Evolutionary conservation across 345 rosid species (phyloP).

Genomic region (Noccaea bulbosa): DNA sequence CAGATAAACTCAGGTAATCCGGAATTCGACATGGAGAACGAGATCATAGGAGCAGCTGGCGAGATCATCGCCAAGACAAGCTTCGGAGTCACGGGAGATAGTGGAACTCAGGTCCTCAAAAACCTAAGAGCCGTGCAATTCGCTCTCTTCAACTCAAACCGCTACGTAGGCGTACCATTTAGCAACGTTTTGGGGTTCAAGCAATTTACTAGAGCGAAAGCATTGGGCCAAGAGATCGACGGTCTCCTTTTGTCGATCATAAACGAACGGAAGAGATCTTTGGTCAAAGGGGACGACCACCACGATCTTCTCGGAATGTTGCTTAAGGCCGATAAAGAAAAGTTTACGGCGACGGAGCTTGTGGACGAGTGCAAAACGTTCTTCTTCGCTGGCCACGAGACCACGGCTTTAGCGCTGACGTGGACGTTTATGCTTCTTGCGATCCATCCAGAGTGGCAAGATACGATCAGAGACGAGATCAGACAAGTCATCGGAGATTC

Average conservation of each 20-base stretch:
- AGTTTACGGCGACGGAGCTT: conserved; percentile 59
- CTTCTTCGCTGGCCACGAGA: conserved; percentile 95
- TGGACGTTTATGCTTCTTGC: conserved; percentile 93
- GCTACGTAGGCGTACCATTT: conserved; percentile 87
- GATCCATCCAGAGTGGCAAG: conserved; percentile 79
- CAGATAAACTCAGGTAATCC: conserved; percentile 52
- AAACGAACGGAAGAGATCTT: conserved; percentile 46
- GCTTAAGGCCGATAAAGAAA: conserved; percentile 50
- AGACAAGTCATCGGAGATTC: conserved; percentile 62
- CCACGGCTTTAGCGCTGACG: conserved; percentile 81
- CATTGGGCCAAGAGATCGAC: conserved; percentile 78
- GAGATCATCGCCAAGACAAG: conserved; percentile 88
- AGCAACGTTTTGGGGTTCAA: conserved; percentile 56
- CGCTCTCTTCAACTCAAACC: conserved; percentile 72
- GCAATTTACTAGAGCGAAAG: conserved; percentile 57
- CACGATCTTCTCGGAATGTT: conserved; percentile 68
- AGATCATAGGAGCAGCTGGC: conserved; percentile 68
- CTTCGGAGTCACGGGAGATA: conserved; percentile 69
- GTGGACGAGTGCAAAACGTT: conserved; percentile 96
- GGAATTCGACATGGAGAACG: conserved; percentile 73
- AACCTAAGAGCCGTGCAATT: conserved; percentile 77
- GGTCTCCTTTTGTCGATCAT: conserved; percentile 62
- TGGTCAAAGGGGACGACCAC: conserved; percentile 13
- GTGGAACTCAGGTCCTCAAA: conserved; percentile 59
- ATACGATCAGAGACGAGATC: conserved; percentile 75